Base-by-base conservation (phyloP, 768 basidiomycete genomes). In the Russula virescens region DNA sequence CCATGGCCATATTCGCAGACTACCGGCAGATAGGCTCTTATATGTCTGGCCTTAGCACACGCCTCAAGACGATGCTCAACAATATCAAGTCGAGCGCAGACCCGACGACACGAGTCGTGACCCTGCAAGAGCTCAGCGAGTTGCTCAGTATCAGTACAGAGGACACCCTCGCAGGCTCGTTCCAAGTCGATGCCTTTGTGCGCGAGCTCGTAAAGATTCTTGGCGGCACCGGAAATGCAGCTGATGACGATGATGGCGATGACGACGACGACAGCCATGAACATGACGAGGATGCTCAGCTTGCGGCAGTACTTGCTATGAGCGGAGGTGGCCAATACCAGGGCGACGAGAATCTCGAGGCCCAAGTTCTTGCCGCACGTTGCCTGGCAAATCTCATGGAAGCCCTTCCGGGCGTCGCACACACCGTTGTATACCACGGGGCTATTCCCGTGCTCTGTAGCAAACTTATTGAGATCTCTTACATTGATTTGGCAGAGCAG, bases 341-440 rank as follows among this genome's bases (percentile, higher is more conserved):
- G 69, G 91, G 89, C 35, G 91, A 93, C 68, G 91, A 91, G 62
- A 91, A 90, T 68, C 82, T 90, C 34, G 95, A 98, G 76, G 93
- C 94, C 57, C 95, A 98, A 75, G 86, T 98, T 54, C 82, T 98
- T 51, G 97, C 97, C 31, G 98, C 95, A 74, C 82, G 97, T 65
- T 99, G 97, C 72, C 79, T 99, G 56, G 96, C 95, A 52, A 98
- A 99, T 73, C 80, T 99, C 59, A 95, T 98, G 93, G 97, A 98
- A 74, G 96, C 94, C n/a, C 80, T 98, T 23, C 97, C 97, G 19
- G 94, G 95, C 26, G 89, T 94, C 46, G 93, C 94, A n/a, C 94
- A 98, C 71, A 94, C 93, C 49, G 88, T 99, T 68, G 96, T 98
- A 43, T 92, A 97, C 73, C 91, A 96, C 70, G 96, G 96, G n/a